Evolutionary conservation across 2,329 filamentous ascomycete genomes (phyloP).

Genomic region (Alternaria sp.): DNA sequence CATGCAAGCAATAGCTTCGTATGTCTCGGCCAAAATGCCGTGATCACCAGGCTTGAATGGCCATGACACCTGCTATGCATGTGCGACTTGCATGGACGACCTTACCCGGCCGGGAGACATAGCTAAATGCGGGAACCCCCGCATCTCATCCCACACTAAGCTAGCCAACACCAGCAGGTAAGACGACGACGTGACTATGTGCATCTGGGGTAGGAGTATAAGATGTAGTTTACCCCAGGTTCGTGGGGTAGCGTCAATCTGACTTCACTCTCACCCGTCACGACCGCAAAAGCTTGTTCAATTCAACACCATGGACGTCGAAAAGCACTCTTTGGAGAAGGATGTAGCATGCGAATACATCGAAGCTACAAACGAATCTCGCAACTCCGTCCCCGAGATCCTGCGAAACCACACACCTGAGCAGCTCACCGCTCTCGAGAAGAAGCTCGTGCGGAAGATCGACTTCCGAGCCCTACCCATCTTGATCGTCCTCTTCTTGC

Average conservation of each 20-base stretch:
- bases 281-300: not conserved
- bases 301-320: not conserved
- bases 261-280: too few relatives aligned
- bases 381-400: conserved; percentile 15
- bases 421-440: conserved; percentile 31
- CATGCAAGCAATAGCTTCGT: not conserved
- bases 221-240: not conserved
- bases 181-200: not conserved
- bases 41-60: conserved; percentile 1
- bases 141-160: not conserved
- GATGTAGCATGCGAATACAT: conserved; percentile 11
- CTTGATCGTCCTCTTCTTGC: conserved; percentile 36
- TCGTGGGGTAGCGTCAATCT: conserved; percentile 3
- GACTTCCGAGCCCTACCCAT: conserved; percentile 37
- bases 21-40: conserved; percentile 5
- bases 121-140: not conserved
- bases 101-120: not conserved
- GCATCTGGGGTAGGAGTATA: not conserved
- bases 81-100: not conserved
- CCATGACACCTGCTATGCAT: not conserved
- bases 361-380: conserved; percentile 6
- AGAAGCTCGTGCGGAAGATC: conserved; percentile 38
- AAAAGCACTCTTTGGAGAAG: conserved; percentile 1
- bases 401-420: conserved; percentile 17
- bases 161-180: not conserved